Percentiles rank a stretch among this genome's conserved stretches.
Conservation (phyloP, 1,139 yeast species). For the Hansenula sp. region DNA sequence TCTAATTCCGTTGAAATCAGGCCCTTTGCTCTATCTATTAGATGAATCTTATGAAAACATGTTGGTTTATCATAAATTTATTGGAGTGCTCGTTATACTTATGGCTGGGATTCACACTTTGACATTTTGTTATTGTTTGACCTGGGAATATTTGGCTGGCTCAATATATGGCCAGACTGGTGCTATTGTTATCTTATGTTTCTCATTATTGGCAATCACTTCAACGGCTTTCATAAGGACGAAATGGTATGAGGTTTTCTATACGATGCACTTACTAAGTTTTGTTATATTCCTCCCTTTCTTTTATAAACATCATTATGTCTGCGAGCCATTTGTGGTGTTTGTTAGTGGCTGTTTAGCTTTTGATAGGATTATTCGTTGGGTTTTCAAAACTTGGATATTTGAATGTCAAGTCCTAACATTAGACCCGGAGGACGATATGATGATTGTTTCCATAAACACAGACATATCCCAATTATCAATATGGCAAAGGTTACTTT, state of each 20-base stretch:
- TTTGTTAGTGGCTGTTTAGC: slow-evolving; percentile 10
- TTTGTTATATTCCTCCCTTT: slow-evolving; percentile 19
- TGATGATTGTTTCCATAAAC: slow-evolving; percentile 11
- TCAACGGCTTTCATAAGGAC: slow-evolving; percentile 14
- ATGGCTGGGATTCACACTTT: slow-evolving; percentile 16
- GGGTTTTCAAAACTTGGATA: slow-evolving; percentile 13
- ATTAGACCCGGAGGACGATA: slow-evolving; percentile 3
- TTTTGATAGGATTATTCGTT: slow-evolving; percentile 17
- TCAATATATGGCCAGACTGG: slow-evolving; percentile 15
- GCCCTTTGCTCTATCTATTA: slow-evolving; percentile 17
- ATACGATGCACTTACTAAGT: slow-evolving; percentile 15
- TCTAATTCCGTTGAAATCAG: slow-evolving; percentile 21
- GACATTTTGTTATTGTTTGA: slow-evolving; percentile 14
- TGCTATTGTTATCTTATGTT: slow-evolving; percentile 6
- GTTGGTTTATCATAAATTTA: slow-evolving; percentile 20
- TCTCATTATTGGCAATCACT: slow-evolving; percentile 12
- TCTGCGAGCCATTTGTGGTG: slow-evolving; percentile 20
- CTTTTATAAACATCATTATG: slow-evolving; percentile 21
- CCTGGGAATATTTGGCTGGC: slow-evolving; percentile 16
- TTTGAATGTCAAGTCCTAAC: slow-evolving; percentile 8
- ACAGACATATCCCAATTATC: slow-evolving; percentile 5
- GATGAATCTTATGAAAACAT: slow-evolving; percentile 19
- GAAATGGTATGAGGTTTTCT: slow-evolving; percentile 18
- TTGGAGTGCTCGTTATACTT: slow-evolving; percentile 16
- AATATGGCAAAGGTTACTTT: background rate